phyloP scores from a whole-genome alignment of 1,284 basidiomycete species.

The Mycena citricolor region DNA sequence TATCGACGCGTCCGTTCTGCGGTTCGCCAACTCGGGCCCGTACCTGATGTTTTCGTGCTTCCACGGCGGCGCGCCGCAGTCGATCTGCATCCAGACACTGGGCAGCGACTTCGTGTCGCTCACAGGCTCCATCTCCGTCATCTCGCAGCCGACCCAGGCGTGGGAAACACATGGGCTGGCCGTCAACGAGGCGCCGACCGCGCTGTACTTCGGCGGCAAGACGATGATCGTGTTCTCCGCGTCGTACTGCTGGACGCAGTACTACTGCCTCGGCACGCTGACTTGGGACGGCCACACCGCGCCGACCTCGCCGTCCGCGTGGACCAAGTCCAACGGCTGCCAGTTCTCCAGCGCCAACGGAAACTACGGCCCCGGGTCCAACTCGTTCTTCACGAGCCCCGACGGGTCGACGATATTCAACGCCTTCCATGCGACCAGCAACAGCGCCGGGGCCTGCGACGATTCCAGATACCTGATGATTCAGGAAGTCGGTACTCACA shows the following conservation, averaged over 20 bases:
- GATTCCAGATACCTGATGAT: too few relatives aligned
- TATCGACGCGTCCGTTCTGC: constrained; percentile 37
- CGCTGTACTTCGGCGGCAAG: constrained; percentile 33
- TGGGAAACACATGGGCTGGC: constrained; percentile 37
- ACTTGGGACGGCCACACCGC: constrained; percentile 36
- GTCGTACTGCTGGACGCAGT: constrained; percentile 33
- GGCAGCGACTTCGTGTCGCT: constrained; percentile 2
- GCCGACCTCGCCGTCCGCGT: constrained; percentile 34
- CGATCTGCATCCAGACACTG: too few relatives aligned
- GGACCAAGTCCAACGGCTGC: constrained; percentile 34
- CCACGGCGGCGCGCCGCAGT: constrained; percentile 33
- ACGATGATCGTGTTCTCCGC: constrained; percentile 37
- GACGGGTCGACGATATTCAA: too few relatives aligned
- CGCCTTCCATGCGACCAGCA: too few relatives aligned
- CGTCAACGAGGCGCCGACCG: constrained; percentile 39
- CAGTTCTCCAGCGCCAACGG: constrained; percentile 36
- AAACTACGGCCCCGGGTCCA: too few relatives aligned
- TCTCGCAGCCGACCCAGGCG: constrained; percentile 35
- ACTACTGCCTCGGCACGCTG: constrained; percentile 35
- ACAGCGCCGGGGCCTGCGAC: too few relatives aligned
- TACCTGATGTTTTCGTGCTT: constrained; percentile 39
- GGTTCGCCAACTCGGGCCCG: constrained; percentile 26
- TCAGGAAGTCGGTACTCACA: too few relatives aligned
- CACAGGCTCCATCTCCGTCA: constrained; percentile 36
- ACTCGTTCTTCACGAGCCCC: too few relatives aligned